Conservation (phyloP, 176 grass and related monocot genomes). For the Cenchrus fungigraminus region DNA sequence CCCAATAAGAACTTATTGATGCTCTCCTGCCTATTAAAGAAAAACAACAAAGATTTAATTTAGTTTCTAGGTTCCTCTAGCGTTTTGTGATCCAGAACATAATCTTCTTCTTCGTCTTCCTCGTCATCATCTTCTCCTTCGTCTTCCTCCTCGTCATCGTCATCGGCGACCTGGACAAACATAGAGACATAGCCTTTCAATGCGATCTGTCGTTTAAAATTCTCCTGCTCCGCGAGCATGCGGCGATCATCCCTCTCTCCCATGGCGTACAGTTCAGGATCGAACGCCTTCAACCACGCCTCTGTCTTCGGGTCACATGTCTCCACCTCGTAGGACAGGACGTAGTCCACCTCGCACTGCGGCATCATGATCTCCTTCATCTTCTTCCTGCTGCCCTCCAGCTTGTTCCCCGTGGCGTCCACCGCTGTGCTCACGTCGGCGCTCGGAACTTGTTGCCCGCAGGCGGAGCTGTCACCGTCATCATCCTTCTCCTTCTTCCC, state of each 20-base stretch:
- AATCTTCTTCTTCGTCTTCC: no score
- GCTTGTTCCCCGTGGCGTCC: background rate
- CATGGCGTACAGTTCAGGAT: background rate
- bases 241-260: background rate
- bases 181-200: background rate
- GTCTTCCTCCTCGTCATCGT: background rate
- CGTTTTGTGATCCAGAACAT: no score
- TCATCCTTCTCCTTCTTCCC: no score
- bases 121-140: no score
- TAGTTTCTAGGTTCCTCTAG: no score
- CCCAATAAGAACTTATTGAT: no score
- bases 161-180: background rate
- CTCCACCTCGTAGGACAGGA: background rate
- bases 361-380: background rate
- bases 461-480: no score
- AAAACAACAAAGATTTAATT: no score
- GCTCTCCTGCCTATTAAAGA: no score
- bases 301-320: background rate
- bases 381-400: background rate
- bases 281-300: background rate
- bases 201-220: background rate
- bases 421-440: background rate
- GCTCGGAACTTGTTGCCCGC: background rate
- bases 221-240: background rate
- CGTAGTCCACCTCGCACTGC: background rate